Conservation (phyloP, 345 rosid species). For the Aquilaria malaccensis region DNA sequence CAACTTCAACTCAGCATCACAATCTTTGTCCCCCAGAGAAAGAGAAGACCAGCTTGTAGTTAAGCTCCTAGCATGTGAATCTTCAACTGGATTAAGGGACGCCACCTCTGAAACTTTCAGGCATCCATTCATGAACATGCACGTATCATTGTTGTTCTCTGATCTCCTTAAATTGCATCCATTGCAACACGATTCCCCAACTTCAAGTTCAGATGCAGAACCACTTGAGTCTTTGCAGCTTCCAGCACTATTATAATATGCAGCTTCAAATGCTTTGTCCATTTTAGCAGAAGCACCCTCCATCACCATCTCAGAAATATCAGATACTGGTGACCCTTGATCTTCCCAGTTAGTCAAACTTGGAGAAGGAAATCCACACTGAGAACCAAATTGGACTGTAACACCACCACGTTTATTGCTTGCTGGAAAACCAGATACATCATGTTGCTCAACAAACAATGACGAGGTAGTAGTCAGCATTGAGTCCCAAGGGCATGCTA, state of each 20-base stretch:
- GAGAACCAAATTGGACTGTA: constrained; percentile 15
- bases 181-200: constrained; percentile 21
- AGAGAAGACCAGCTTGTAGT: constrained; percentile 27
- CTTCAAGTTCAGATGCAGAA: constrained; percentile 20
- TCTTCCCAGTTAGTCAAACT: constrained; percentile 28
- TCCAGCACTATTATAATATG: constrained; percentile 20
- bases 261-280: constrained; percentile 18
- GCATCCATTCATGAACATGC: constrained; percentile 17
- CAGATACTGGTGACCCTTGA: constrained; percentile 31
- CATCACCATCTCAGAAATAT: constrained; percentile 23
- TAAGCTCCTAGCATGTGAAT: constrained; percentile 22
- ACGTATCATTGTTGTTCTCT: constrained; percentile 19
- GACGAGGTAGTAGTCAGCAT: constrained; percentile 16
- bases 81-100: constrained; percentile 19
- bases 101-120: constrained; percentile 18
- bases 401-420: constrained; percentile 8
- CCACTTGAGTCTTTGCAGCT: constrained; percentile 21
- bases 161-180: constrained; percentile 20
- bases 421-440: constrained; percentile 2
- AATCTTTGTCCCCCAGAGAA: constrained; percentile 17
- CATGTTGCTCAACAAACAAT: constrained; percentile 12
- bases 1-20: constrained; percentile 32
- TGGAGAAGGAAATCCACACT: constrained; percentile 17
- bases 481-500: constrained; percentile 25
- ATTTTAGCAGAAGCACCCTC: constrained; percentile 27